phyloP scores from a whole-genome alignment of 225 moss, liverwort and hornwort species.

The Ulota crispa region DNA sequence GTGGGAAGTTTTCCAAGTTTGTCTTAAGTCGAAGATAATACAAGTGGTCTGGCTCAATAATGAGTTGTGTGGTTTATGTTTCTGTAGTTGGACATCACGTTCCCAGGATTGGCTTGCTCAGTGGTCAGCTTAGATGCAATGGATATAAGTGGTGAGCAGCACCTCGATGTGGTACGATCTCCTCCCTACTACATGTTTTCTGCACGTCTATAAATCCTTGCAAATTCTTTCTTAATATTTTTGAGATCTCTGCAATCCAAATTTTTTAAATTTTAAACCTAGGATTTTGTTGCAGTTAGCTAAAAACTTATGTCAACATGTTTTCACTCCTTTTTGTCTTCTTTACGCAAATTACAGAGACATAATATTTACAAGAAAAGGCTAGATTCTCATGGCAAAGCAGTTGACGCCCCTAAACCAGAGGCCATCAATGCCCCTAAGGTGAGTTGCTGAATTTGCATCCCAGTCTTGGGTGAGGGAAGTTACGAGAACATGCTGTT shows the following conservation, averaged over 20 bases:
- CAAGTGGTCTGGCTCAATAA: background rate
- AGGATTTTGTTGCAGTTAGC: background rate
- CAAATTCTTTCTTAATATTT: background rate
- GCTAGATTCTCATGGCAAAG: slow-evolving; percentile 65
- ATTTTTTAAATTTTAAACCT: background rate
- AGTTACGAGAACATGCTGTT: background rate
- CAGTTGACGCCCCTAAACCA: slow-evolving; percentile 77
- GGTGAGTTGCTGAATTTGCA: slow-evolving; percentile 41
- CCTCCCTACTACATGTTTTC: background rate
- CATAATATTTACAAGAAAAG: slow-evolving; percentile 95
- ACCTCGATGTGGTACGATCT: slow-evolving; percentile 84
- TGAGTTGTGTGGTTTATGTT: slow-evolving; percentile 20
- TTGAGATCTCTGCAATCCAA: background rate
- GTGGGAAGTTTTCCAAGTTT: background rate
- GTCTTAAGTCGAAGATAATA: background rate
- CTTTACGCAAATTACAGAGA: slow-evolving; percentile 54
- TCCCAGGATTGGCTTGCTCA: slow-evolving; percentile 94
- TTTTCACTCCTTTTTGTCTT: background rate
- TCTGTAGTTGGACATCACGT: slow-evolving; percentile 95
- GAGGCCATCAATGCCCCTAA: slow-evolving; percentile 80
- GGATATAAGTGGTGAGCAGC: slow-evolving; percentile 99
- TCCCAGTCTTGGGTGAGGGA: background rate
- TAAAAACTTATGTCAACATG: background rate
- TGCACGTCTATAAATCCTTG: background rate
- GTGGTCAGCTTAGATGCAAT: slow-evolving; percentile 99